Evolutionary conservation across 1,139 yeast genomes (phyloP), one percentile per base, ranked within the genome.

Genomic region (Eremothecium coryli): DNA sequence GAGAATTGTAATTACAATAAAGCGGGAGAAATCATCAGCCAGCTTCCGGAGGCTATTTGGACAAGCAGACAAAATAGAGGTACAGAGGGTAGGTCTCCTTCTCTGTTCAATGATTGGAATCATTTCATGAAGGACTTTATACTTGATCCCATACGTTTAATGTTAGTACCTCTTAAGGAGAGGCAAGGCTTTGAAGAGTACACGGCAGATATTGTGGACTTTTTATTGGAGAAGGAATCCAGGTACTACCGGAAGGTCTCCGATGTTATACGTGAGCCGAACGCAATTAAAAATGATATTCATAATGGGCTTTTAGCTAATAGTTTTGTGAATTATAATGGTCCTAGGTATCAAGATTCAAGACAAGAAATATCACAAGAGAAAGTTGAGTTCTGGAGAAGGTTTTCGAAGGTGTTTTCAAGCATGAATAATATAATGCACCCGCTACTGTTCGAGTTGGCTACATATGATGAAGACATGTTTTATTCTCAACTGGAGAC

Each of bases 1-100:
- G 60, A 55, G 26, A 56, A 52, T 33, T 53, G 58, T 4, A 55
- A 55, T 26, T 50, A 49, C 24, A 55, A 55, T 36, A 47, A 53
- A 37, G 46, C 50, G 13, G 50, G 50, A 3, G 35, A 43, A 14
- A 38, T 52, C 40, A 50, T 37, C 38, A 34, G 32, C 22, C 37
- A 23, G 26, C 31, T 34, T 27, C 39, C 39, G 38, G 41, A 33
- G 31, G 34, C 27, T 30, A 16, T 40, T 4, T 40, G 43, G 43
- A 32, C 33, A 14, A 11, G 14, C 22, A 16, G 14, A 14, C 13
- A n/a, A 3, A 11, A 12, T 10, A 27, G 14, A 18, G 5, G n/a
- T n/a, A 11, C 11, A 9, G 22, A 14, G 9, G 20, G 15, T n/a
- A 20, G 30, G 11, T 14, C 30, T 11, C 34, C 38, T 6, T 31